Percentiles rank a stretch among this genome's conserved stretches.
phyloP scores from a whole-genome alignment of 129 eudicot species.

The Rutidosis leptorrhynchoides region DNA sequence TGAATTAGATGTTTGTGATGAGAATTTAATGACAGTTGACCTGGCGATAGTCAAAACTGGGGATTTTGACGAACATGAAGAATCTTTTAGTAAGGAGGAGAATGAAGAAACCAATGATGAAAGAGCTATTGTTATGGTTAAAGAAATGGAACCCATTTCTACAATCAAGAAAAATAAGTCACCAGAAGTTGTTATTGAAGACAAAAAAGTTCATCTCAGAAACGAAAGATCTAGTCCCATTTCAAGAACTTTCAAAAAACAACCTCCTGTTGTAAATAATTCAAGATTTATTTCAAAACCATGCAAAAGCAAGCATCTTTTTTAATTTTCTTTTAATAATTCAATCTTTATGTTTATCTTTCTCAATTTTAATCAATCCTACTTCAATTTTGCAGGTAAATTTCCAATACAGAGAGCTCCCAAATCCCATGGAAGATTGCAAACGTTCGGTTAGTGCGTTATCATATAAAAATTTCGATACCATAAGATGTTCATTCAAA shows the following conservation, averaged over 20 bases:
- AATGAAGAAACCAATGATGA: slow-evolving; percentile 36
- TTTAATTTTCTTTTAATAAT: neutral
- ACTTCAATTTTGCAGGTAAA: slow-evolving; percentile 30
- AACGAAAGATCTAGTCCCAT: slow-evolving; percentile 40
- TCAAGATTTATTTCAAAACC: slow-evolving; percentile 47
- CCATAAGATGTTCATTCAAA: slow-evolving; percentile 6
- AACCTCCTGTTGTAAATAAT: slow-evolving; percentile 37
- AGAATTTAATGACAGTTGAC: slow-evolving; percentile 40
- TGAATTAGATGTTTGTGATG: slow-evolving; percentile 46
- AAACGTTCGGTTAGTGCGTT: slow-evolving; percentile 54
- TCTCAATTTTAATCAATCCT: slow-evolving; percentile 6
- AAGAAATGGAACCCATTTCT: slow-evolving; percentile 44
- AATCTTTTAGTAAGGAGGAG: slow-evolving; percentile 17
- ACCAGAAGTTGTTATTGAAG: slow-evolving; percentile 37
- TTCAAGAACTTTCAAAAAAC: slow-evolving; percentile 41
- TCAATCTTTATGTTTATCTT: slow-evolving; percentile 2
- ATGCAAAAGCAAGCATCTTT: slow-evolving; percentile 52
- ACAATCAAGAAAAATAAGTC: slow-evolving; percentile 5
- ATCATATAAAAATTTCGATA: neutral
- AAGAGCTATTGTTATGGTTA: slow-evolving; percentile 49
- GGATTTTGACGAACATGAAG: slow-evolving; percentile 36
- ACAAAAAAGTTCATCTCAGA: slow-evolving; percentile 36
- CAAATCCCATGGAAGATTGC: slow-evolving; percentile 48
- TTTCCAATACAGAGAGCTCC: slow-evolving; percentile 39
- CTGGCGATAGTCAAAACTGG: slow-evolving; percentile 19